These are phyloP conservation scores for Claviceps sp. DNA, from an alignment of 2,329 filamentous ascomycete genomes.

Conservation along the genomic window DNA sequence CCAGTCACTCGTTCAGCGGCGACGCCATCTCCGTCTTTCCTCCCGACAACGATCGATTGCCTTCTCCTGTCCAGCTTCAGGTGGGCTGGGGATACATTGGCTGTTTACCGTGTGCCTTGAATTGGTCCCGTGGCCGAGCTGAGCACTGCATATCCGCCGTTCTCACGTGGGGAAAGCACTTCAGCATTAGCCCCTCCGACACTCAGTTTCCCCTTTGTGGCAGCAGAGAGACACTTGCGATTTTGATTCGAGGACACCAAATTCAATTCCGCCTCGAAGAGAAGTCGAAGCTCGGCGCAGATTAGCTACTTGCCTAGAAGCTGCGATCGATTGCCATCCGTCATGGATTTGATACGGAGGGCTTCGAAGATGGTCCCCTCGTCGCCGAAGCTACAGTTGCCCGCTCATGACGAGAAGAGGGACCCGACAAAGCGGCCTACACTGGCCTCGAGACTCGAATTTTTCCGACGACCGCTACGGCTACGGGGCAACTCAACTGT, in stretches of 20 bases:
- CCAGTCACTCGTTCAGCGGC: conserved; percentile 4
- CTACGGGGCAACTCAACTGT: conserved; percentile 84
- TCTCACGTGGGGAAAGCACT: not conserved
- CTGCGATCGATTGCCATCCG: conserved; percentile 7
- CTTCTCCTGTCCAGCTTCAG: not conserved
- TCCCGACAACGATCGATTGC: not conserved
- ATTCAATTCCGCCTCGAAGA: not conserved
- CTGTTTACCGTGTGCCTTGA: not conserved
- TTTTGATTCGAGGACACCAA: not conserved
- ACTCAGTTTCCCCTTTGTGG: not conserved
- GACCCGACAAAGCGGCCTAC: conserved; percentile 23
- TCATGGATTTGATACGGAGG: conserved; percentile 47
- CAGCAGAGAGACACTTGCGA: not conserved
- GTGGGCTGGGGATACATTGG: not conserved
- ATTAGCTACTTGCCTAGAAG: not conserved
- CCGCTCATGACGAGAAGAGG: conserved; percentile 38
- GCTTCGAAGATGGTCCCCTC: conserved; percentile 36
- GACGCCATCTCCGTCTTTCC: not conserved
- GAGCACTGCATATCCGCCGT: not conserved
- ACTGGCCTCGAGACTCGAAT: conserved; percentile 47
- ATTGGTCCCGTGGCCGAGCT: not conserved
- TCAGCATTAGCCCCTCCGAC: not conserved
- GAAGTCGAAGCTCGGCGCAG: not conserved
- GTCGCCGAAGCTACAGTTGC: conserved; percentile 27
- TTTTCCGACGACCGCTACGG: conserved; percentile 76